These are phyloP conservation scores for Verticillium nonalfalfae DNA, from an alignment of 2,329 filamentous ascomycete species.

Conservation along the genomic window DNA sequence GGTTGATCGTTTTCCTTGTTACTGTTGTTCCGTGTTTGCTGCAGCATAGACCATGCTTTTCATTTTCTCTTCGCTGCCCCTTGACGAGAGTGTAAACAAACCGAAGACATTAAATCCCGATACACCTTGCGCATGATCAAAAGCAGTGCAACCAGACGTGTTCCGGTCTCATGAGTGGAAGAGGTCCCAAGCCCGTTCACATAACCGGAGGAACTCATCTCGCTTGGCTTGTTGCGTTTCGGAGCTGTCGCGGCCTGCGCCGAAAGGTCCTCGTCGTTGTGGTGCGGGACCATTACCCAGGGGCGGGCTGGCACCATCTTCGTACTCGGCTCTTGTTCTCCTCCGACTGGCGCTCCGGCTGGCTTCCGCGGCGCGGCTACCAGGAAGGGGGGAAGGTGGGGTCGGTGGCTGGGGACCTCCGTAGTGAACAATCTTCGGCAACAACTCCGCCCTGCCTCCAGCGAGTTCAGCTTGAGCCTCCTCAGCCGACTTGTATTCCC, in stretches of 20 bases:
- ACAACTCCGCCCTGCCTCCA: slow-evolving; percentile 83
- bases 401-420: slow-evolving; percentile 90
- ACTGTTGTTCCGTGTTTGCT: neutral
- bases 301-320: slow-evolving; percentile 83
- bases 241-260: slow-evolving; percentile 74
- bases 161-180: slow-evolving; percentile 72
- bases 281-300: slow-evolving; percentile 66
- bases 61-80: neutral
- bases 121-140: neutral
- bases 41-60: neutral
- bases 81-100: neutral
- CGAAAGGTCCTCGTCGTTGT: slow-evolving; percentile 63
- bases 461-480: slow-evolving; percentile 88
- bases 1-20: neutral
- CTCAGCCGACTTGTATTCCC: slow-evolving; percentile 93
- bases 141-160: neutral
- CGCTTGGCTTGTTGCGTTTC: slow-evolving; percentile 82
- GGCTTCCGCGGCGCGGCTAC: slow-evolving; percentile 37
- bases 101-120: slow-evolving; percentile 10
- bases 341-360: slow-evolving; percentile 61
- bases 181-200: slow-evolving; percentile 88
- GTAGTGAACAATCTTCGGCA: slow-evolving; percentile 94
- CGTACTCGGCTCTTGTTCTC: slow-evolving; percentile 83
- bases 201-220: slow-evolving; percentile 83
- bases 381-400: slow-evolving; percentile 71